A percentile compares a stretch with the other conserved stretches of the same genome.
Conservation (phyloP, 169 alveolate genomes). For the Plasmodium coatneyi region DNA sequence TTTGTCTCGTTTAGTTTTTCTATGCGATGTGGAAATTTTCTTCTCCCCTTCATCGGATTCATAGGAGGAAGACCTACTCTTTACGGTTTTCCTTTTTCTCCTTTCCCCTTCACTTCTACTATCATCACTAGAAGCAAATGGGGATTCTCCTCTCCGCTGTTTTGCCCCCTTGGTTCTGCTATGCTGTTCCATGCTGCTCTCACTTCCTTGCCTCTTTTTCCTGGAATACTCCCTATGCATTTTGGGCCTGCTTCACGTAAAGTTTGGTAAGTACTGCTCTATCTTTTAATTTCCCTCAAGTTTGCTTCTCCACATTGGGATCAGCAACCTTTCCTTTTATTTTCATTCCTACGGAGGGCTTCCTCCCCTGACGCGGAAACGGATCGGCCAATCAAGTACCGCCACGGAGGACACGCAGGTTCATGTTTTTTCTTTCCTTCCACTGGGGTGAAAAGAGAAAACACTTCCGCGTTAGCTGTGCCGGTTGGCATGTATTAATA, state of each 20-base stretch:
- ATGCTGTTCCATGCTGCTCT: not conserved
- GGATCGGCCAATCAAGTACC: not conserved
- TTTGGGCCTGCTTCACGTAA: not conserved
- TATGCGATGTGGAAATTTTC: not conserved
- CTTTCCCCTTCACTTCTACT: not conserved
- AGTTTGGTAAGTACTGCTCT: not conserved
- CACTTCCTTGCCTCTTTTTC: not conserved
- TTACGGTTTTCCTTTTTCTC: not conserved
- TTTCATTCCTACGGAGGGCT: not conserved
- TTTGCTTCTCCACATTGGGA: not conserved
- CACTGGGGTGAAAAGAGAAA: not conserved
- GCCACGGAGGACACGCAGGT: not conserved
- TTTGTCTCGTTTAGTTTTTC: not conserved
- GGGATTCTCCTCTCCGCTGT: not conserved
- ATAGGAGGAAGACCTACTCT: not conserved
- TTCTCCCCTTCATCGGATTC: not conserved
- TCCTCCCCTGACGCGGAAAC: not conserved
- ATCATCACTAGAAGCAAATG: slow-evolving; percentile 9
- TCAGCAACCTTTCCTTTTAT: not conserved
- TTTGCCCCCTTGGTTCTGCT: not conserved
- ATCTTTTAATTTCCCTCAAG: not conserved
- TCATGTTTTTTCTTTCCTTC: not conserved
- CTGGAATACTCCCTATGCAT: not conserved
- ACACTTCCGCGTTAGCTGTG: not conserved
- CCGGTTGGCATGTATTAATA: not conserved